Percentiles rank a stretch among this genome's conserved stretches.
Conservation (phyloP, 805 yeast genomes). For the Vanderwaltozyma yarrowii region DNA sequence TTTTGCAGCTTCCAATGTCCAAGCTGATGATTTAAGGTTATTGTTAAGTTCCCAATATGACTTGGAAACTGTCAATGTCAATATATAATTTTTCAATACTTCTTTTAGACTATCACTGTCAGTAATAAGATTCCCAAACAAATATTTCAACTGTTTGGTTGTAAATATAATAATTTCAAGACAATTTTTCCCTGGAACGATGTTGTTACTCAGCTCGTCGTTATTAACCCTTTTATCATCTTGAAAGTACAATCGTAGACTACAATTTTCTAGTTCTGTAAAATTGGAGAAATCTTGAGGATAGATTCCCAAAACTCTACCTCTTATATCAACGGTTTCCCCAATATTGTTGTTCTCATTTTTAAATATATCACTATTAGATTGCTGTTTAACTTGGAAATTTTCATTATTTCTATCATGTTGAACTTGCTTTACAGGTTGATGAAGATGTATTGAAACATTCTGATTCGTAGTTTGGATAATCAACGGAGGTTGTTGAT, state of each 20-base stretch:
- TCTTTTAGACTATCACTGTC: constrained; percentile 1
- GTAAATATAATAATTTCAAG: constrained; percentile 1
- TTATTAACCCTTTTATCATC: too few relatives aligned
- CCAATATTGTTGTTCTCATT: too few relatives aligned
- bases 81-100: background rate
- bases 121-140: constrained; percentile 1
- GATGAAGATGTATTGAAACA: too few relatives aligned
- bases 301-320: constrained; percentile 2
- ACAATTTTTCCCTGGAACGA: too few relatives aligned
- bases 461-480: background rate
- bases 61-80: background rate
- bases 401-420: too few relatives aligned
- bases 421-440: too few relatives aligned
- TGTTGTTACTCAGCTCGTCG: too few relatives aligned
- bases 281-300: constrained; percentile 1
- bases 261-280: background rate
- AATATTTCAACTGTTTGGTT: background rate
- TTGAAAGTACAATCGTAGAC: constrained; percentile 2
- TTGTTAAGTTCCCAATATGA: background rate
- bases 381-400: too few relatives aligned
- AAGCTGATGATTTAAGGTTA: background rate
- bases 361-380: too few relatives aligned
- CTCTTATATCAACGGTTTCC: background rate
- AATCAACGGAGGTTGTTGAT: too few relatives aligned
- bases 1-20: background rate